Percentiles rank a stretch among this genome's conserved stretches.
Conservation (phyloP, 2,329 filamentous ascomycete species). For the Monosporascus sp. region DNA sequence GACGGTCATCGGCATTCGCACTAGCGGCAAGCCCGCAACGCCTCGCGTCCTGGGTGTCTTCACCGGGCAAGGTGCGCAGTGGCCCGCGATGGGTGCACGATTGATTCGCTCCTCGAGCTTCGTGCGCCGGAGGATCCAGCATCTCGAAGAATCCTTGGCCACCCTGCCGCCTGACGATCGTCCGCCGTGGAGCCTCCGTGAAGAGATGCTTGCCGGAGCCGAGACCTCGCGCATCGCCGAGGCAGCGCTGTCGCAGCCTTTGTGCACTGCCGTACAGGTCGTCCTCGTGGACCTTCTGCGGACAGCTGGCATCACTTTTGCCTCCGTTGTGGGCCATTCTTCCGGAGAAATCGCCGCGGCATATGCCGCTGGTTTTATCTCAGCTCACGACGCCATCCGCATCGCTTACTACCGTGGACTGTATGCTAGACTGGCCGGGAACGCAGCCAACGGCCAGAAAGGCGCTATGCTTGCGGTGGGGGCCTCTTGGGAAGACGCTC, state of each 20-base stretch:
- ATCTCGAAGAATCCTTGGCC: constrained; percentile 11
- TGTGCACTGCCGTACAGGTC: constrained; percentile 36
- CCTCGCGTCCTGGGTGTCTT: constrained; percentile 18
- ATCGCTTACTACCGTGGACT: constrained; percentile 28
- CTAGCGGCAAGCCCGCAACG: no score
- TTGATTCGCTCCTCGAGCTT: constrained; percentile 4
- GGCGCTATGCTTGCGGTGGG: constrained; percentile 40
- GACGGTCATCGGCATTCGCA: no score
- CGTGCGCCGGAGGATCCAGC: constrained; percentile 2
- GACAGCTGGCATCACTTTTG: constrained; percentile 13
- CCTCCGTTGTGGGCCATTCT: constrained; percentile 22
- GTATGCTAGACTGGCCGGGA: constrained; percentile 10
- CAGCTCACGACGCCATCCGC: constrained; percentile 20
- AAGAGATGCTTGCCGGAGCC: constrained; percentile 6
- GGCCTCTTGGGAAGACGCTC: constrained; percentile 17
- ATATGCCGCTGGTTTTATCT: constrained; percentile 14
- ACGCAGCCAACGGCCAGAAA: not conserved
- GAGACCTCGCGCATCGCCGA: constrained; percentile 6
- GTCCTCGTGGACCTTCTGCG: constrained; percentile 28
- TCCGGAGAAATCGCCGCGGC: constrained; percentile 22
- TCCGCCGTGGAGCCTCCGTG: constrained; percentile 12
- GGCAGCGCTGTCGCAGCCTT: constrained; percentile 14
- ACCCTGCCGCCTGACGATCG: constrained; percentile 8
- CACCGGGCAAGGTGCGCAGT: constrained; percentile 29
- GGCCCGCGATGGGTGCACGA: constrained; percentile 17